Percentiles rank a stretch among this genome's conserved stretches.
Conservation (phyloP, 176 grass and related monocot genomes). For the Oryza australiensis region DNA sequence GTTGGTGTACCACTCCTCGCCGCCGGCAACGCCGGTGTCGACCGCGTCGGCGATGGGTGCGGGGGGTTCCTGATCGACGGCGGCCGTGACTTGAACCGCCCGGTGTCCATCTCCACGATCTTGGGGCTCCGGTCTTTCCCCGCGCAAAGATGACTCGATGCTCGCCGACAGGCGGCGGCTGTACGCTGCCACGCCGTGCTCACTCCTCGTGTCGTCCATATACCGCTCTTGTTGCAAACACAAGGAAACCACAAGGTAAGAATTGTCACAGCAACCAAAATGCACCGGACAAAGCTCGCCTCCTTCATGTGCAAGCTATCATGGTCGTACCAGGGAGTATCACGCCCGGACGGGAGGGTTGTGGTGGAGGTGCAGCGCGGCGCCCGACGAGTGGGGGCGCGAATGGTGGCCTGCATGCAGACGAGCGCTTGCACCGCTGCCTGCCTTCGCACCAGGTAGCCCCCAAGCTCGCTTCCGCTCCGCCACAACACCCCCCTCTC, state of each 20-base stretch:
- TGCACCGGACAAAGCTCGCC: neutral
- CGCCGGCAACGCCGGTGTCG: slow-evolving; percentile 23
- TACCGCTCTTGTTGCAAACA: slow-evolving; percentile 73
- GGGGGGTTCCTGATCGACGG: slow-evolving; percentile 64
- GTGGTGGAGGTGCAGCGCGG: slow-evolving; percentile 36
- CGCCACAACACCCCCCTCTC: too few species aligned
- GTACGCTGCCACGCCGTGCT: slow-evolving; percentile 58
- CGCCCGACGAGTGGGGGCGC: slow-evolving; percentile 45
- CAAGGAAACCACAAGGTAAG: slow-evolving; percentile 2
- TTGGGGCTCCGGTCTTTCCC: slow-evolving; percentile 80
- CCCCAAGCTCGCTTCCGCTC: too few species aligned
- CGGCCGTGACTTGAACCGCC: slow-evolving; percentile 59
- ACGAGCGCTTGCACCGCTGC: slow-evolving; percentile 86
- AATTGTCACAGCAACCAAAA: neutral
- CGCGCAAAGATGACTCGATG: slow-evolving; percentile 65
- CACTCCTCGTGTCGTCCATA: slow-evolving; percentile 69
- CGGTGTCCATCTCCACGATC: slow-evolving; percentile 93
- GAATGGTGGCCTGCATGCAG: slow-evolving; percentile 73
- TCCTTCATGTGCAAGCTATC: neutral
- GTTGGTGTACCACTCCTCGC: slow-evolving; percentile 34
- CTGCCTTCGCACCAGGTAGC: slow-evolving; percentile 84
- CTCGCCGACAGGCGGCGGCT: slow-evolving; percentile 70
- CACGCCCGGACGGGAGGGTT: slow-evolving; percentile 49
- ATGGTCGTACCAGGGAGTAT: slow-evolving; percentile 54
- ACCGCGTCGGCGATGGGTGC: too few species aligned